Base-by-base conservation (phyloP, 306 rosid species). In the Leucaena leucocephala region DNA sequence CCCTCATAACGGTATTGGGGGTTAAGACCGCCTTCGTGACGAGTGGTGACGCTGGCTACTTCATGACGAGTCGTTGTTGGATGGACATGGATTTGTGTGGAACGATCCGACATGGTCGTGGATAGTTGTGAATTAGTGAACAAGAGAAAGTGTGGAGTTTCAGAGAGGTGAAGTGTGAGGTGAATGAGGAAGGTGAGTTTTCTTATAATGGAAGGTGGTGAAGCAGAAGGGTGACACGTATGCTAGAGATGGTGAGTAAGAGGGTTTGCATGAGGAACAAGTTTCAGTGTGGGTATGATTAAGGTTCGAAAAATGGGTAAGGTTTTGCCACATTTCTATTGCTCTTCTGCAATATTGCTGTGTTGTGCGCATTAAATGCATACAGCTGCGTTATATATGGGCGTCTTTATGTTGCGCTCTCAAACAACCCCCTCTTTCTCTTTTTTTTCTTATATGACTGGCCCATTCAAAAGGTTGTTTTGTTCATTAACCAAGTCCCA, bases 221-320 rank as follows among this genome's bases (percentile, higher is more conserved):
- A 39, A 82, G 71, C 7, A 74, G 61, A 57, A 76, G 62, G 81
- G 72, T 68, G 94, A 91, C 98, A 89, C 95, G 92, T 92, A 80
- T 17, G 59, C 43, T 50, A 34, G 76, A 82, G 77, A 83, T 83
- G 93, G 87, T 86, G 93, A 87, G 90, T 86, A 48, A 67, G 76
- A 82, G 71, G 86, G 72, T 76, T 84, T 94, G 93, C 91, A 92
- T 94, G 97, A 77, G 80, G 79, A 91, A 90, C 98, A 91, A 68
- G 93, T 90, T 90, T 94, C 93, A 88, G 6, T 19, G 69, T 33
- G 75, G 62, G 61, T 42, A 39, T 38, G 74, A 39, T 76, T 40
- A 14, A 59, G 38, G 55, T 11, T 33, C 3, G 19, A 6, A 82
- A 61, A 44, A 65, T 2, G 58, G 33, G 3, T 14, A 46, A 54